phyloP scores from a whole-genome alignment of 768 basidiomycete genomes.

The Leccinum subgranulosum region DNA sequence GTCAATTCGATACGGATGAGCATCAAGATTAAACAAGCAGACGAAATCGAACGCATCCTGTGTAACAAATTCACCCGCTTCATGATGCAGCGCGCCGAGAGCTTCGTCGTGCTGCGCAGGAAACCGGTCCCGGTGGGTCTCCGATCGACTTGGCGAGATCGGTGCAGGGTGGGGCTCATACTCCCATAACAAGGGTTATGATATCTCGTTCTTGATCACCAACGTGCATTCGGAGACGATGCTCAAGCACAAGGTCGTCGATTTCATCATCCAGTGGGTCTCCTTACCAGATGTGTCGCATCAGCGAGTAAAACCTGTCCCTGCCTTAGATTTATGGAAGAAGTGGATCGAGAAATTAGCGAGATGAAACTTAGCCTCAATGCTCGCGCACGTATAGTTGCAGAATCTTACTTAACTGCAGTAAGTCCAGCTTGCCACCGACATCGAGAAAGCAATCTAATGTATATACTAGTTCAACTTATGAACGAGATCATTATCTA shows the following conservation, averaged over 20 bases:
- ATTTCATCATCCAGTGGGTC: slow-evolving; percentile 96
- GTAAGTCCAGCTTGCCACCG: slow-evolving; percentile 43
- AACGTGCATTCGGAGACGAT: slow-evolving; percentile 97
- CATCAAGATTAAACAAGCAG: slow-evolving; percentile 99
- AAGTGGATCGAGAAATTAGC: slow-evolving; percentile 98
- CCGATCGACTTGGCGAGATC: slow-evolving; percentile 12
- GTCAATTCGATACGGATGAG: slow-evolving; percentile 96
- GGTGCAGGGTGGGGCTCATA: slow-evolving; percentile 1
- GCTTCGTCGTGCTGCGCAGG: slow-evolving; percentile 92
- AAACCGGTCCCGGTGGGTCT: slow-evolving; percentile 81
- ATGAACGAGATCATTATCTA: slow-evolving; percentile 14
- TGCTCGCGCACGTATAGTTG: slow-evolving; percentile 93
- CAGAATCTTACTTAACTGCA: slow-evolving; percentile 92
- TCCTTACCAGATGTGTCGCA: slow-evolving; percentile 8
- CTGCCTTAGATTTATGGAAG: slow-evolving; percentile 85
- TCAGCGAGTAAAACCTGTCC: background rate
- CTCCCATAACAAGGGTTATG: slow-evolving; percentile 73
- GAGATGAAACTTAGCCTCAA: slow-evolving; percentile 99
- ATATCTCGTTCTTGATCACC: slow-evolving; percentile 97
- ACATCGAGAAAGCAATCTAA: slow-evolving; percentile 2
- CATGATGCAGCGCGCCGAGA: slow-evolving; percentile 98
- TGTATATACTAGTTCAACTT: slow-evolving; percentile 22
- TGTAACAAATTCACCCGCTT: slow-evolving; percentile 99
- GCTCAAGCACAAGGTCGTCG: slow-evolving; percentile 99
- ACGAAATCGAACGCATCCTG: slow-evolving; percentile 96